These are phyloP conservation scores for Talaromyces verruculosus DNA, from an alignment of 2,329 filamentous ascomycete species.

Conservation along the genomic window DNA sequence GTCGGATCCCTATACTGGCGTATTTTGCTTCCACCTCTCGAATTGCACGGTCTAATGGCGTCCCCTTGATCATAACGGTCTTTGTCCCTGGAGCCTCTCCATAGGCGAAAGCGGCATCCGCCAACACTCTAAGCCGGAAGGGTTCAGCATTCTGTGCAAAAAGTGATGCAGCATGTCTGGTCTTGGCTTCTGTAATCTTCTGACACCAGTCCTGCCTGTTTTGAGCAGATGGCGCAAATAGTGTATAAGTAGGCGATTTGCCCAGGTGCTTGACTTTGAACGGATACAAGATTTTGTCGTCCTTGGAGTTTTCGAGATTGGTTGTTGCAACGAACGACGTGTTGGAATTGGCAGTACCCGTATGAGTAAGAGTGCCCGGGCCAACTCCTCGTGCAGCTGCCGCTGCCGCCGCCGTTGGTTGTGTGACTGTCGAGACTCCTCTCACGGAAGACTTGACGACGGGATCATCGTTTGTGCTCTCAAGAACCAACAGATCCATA, in stretches of 20 bases:
- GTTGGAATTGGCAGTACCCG: constrained; percentile 64
- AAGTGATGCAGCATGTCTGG: constrained; percentile 82
- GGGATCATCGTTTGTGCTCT: constrained; percentile 88
- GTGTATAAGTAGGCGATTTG: constrained; percentile 78
- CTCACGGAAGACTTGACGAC: constrained; percentile 77
- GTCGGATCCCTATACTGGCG: constrained; percentile 59
- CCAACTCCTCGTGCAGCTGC: constrained; percentile 41
- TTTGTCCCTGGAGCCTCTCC: constrained; percentile 57
- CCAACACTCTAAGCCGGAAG: constrained; percentile 86
- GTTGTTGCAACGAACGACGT: constrained; percentile 35
- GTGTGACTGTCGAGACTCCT: constrained; percentile 62
- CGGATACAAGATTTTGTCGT: constrained; percentile 84
- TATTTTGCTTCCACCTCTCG: constrained; percentile 80
- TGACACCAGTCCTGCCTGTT: constrained; percentile 85
- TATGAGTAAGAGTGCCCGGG: constrained; percentile 63
- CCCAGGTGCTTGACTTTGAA: constrained; percentile 96
- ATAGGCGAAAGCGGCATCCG: constrained; percentile 75
- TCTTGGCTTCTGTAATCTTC: constrained; percentile 94
- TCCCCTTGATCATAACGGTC: constrained; percentile 80
- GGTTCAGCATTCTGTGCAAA: constrained; percentile 93
- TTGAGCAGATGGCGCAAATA: constrained; percentile 76
- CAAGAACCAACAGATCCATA: constrained; percentile 90
- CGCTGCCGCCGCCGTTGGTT: constrained; percentile 44
- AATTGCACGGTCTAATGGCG: constrained; percentile 87
- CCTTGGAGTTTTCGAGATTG: constrained; percentile 58